Evolutionary conservation across 306 rosid genomes (phyloP), one percentile per base, ranked within the genome.

Genomic region (Quercus berberidifolia): DNA sequence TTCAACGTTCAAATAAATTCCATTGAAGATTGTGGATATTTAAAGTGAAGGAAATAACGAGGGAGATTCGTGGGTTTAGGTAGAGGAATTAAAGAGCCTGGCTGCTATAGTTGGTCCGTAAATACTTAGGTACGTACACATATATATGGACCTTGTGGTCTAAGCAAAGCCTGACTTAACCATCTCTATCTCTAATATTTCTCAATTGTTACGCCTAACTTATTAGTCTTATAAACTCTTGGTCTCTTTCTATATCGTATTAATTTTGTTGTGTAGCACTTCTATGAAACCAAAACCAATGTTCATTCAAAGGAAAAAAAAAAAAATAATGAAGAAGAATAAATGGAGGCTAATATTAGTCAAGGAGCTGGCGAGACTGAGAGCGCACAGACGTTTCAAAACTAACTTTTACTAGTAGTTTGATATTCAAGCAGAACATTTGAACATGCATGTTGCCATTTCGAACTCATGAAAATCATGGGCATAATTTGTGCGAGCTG

Each of bases 61-160:
- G 76, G 81, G 57, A 70, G 81, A 51, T 78, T 78, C 76, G 28
- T 52, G 65, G 65, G 20, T 25, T 73, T 20, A 51, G 49, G 69
- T 69, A 55, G 33, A 26, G 76, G 76, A 57, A 38, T 38, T 38
- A 38, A 70, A 41, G 46, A 78, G 13, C 10, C 38, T 20, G 69
- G 28, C 46, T 38, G 60, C 59, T 23, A 46, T 31, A n/a, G 41
- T 20, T 41, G 28, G 23, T 54, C 54, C 1, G 17, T 12, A 3
- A 12, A 49, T 3, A 10, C 14, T 12, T 12, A 1, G 17, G 1
- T 12, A 49, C 54, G 4, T 12, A 49, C 54, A 49, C 4, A 11
- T 46, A 46, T 21, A 20, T 2, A 41, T 30, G 25, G 78, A 5
- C 28, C 5, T 55, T 3, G 20, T 19, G 13, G 76, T 58, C 76